Conservation (phyloP, 306 rosid species). For the Begonia loranthoides region DNA sequence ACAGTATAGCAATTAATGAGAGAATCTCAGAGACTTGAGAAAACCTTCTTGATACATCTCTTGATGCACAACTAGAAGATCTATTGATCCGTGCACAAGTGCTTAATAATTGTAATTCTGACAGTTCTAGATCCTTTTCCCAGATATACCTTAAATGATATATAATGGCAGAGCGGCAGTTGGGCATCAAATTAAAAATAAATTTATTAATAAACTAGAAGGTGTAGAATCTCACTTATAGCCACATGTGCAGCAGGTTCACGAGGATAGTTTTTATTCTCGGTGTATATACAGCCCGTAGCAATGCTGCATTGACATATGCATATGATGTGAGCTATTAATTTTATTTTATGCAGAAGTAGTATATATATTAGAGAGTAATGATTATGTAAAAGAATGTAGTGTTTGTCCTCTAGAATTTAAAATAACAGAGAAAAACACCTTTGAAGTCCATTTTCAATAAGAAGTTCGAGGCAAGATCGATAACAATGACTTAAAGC, state of each 20-base stretch:
- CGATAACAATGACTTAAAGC: constrained; percentile 98
- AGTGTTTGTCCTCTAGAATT: neutral
- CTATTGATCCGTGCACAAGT: no score
- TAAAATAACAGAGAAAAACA: constrained; percentile 13
- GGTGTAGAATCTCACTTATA: constrained; percentile 54
- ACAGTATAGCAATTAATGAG: neutral
- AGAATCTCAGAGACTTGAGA: neutral
- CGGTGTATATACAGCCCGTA: constrained; percentile 82
- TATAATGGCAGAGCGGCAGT: no score
- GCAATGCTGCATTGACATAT: constrained; percentile 67
- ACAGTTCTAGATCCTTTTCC: neutral
- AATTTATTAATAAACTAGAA: neutral
- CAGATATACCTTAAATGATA: no score
- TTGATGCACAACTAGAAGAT: neutral
- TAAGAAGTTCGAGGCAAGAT: constrained; percentile 89
- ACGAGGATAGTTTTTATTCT: constrained; percentile 91
- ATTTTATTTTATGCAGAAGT: constrained; percentile 9
- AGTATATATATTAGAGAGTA: constrained; percentile 8
- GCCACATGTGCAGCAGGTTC: constrained; percentile 99
- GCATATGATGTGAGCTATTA: constrained; percentile 14
- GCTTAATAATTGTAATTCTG: neutral
- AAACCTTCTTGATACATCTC: neutral
- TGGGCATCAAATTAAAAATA: no score
- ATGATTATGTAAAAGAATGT: constrained; percentile 12
- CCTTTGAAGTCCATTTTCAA: constrained; percentile 82